These are phyloP conservation scores for Cicer judaicum DNA, from an alignment of 306 rosid species.

Conservation along the genomic window DNA sequence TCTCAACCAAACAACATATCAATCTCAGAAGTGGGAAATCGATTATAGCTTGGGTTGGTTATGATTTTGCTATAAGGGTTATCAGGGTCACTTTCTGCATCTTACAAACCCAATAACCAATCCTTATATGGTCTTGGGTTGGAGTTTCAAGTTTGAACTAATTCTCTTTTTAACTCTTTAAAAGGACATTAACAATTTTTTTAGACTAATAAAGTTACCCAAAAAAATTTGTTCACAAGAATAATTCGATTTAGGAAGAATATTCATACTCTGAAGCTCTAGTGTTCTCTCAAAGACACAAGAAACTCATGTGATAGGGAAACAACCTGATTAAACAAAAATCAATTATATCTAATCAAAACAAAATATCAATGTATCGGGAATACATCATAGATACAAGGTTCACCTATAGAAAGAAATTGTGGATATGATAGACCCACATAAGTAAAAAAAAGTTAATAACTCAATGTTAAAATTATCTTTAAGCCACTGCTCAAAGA, in stretches of 20 bases:
- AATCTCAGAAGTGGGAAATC: constrained; percentile 60
- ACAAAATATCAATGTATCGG: not conserved
- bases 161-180: not conserved
- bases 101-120: constrained; percentile 58
- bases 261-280: not conserved
- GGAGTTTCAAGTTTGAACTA: constrained; percentile 53
- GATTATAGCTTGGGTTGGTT: constrained; percentile 75
- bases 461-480: constrained; percentile 3
- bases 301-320: not conserved
- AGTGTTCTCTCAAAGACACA: not conserved
- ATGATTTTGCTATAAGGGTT: constrained; percentile 51
- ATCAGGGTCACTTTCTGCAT: constrained; percentile 56
- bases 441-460: not conserved
- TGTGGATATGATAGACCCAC: not conserved
- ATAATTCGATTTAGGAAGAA: not conserved
- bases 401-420: not conserved
- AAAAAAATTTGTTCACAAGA: not conserved
- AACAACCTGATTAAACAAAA: constrained; percentile 1
- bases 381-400: not conserved
- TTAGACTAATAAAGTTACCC: not conserved
- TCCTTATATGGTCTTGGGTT: constrained; percentile 52
- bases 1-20: constrained; percentile 40
- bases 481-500: constrained; percentile 19
- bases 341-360: constrained; percentile 3
- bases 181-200: not conserved